Base-by-base conservation (phyloP, 352 stramenopile genomes). In the Globisporangium canariense region DNA sequence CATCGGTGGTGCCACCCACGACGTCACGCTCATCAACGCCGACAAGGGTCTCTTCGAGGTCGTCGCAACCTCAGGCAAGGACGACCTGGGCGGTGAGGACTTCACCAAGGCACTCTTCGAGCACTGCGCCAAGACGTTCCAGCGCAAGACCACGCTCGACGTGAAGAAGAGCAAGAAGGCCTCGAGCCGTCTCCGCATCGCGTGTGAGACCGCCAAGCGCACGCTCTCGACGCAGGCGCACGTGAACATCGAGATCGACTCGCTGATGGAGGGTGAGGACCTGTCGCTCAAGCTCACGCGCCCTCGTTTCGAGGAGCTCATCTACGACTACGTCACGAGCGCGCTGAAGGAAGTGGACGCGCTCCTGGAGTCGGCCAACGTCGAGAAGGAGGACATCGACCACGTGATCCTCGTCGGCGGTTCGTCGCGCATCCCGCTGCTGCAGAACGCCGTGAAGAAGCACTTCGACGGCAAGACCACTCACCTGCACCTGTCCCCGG, bases 11-110 rank as follows among this genome's bases (percentile, higher is more conserved):
- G 97, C 96, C 59, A 99, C 97, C 8, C 97, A 98, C 73, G 96
- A 99, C 75, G 94, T 99, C 47, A 97, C 91, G 28, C 79, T 99
- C 36, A 67, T 99, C 32, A 98, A 87, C 62, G 97, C 98, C 63
- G 97, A 99, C 78, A 97, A 99, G 76, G 97, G 97, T 18, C 96
- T 99, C 60, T 99, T 99, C 69, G 96, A 99, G 80, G 89, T 99
- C 30, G 93, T 98, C 61, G 96, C 94, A 62, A 98, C 96, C 45
- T 93, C 83, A 38, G 96, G 97, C 70, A 98, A 99, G 73, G 98
- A 98, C 64, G 90, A 96, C 60, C 81, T 98, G 9, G 96, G 96
- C 46, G 96, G 96, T 41, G 96, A 98, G 67, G 93, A 99, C 84
- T 98, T 99, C 69, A 98, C 98, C 55, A 90, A 97, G 64, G 82